Base-by-base conservation (phyloP, 148 eudicot genomes). In the Camellia sinensis region DNA sequence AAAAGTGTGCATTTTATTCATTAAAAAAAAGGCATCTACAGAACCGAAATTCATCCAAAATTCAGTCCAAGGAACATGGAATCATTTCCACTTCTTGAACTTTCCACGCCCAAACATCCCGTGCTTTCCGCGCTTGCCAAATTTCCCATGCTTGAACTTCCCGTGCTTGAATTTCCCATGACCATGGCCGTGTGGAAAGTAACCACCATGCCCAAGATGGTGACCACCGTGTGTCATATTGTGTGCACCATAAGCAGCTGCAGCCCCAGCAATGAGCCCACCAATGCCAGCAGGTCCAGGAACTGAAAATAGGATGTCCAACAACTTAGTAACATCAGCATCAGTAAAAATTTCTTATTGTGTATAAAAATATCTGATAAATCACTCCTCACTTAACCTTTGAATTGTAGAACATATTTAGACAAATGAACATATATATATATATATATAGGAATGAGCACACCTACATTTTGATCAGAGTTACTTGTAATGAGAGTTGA, bases 11-110 rank as follows among this genome's bases (percentile, higher is more conserved):
- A 7, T 69, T 22, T 81, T 59, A 75, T 54, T 18, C 18, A 60
- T 19, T 13, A 29, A 62, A 56, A 43, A 67, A 21, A 57, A 64
- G 45, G 73, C 57, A 75, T n/a, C 43, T 40, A 17, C 22, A 19
- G 13, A 78, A 41, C 13, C 50, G 14, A 62, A 19, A 18, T 19
- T 8, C 8, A 9, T 4, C 52, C 52, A 1, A 44, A 19, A 64
- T 46, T 77, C 61, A 66, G 45, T 45, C 41, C 41, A 12, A 72
- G 74, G 74, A 48, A 18, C 15, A 41, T 40, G 13, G 14, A 29
- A 82, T 86, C 69, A 89, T 88, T 91, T 91, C 92, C 92, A 89
- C 92, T 89, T 91, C 89, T 84, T 91, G 87, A 86, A 88, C 82
- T 82, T 86, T 53, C 87, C 84, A 0, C 7, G 41, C 6, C 82